Percentiles rank a stretch among this genome's conserved stretches.
Evolutionary conservation across 768 basidiomycete genomes (phyloP).

Genomic region (Boletus tomentosulus): DNA sequence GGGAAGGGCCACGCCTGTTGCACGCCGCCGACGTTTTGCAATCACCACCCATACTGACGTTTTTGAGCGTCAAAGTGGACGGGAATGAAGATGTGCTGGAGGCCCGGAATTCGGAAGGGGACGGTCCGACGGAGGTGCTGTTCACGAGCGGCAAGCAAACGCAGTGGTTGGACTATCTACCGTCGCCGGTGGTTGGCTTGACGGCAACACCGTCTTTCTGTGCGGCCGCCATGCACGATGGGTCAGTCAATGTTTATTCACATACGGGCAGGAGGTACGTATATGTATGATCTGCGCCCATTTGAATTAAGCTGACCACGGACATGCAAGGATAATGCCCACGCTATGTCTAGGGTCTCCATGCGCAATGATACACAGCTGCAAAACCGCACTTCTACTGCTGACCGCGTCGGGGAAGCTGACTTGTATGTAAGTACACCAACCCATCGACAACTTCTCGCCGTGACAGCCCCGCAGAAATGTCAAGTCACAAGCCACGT

Average conservation of each 20-base stretch:
- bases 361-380: slow-evolving; percentile 63
- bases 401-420: slow-evolving; percentile 70
- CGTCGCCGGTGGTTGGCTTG: slow-evolving; percentile 63
- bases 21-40: slow-evolving; percentile 29
- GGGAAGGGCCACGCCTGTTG: slow-evolving; percentile 19
- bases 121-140: slow-evolving; percentile 62
- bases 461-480: slow-evolving; percentile 52
- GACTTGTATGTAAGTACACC: slow-evolving; percentile 62
- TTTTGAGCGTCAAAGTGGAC: slow-evolving; percentile 56
- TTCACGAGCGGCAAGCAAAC: slow-evolving; percentile 63
- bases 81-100: slow-evolving; percentile 70
- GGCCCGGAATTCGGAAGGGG: slow-evolving; percentile 69
- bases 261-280: slow-evolving; percentile 75
- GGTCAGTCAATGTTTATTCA: slow-evolving; percentile 79
- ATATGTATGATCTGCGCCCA: background rate
- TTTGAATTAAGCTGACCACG: background rate
- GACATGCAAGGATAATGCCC: slow-evolving; percentile 63
- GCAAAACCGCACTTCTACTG: slow-evolving; percentile 60
- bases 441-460: background rate
- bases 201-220: slow-evolving; percentile 64
- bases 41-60: slow-evolving; percentile 57
- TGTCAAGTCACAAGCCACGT: slow-evolving; percentile 57
- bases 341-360: slow-evolving; percentile 69
- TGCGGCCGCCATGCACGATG: slow-evolving; percentile 77
- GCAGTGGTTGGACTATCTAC: slow-evolving; percentile 88